Conservation (phyloP, 257 asterid species). For the Handroanthus guayacan region DNA sequence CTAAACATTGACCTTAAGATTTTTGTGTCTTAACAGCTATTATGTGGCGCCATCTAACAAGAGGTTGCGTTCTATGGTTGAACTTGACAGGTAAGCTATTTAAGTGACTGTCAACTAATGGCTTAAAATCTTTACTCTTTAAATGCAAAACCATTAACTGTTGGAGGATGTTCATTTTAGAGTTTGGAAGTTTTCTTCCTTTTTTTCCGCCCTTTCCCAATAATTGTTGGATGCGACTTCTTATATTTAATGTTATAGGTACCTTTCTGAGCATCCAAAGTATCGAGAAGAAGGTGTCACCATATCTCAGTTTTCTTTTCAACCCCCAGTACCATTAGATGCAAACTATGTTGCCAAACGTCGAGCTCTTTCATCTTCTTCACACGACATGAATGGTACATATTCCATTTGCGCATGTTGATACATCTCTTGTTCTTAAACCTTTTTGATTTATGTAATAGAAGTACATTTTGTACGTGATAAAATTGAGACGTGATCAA, state of each 20-base stretch:
- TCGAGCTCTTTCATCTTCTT: conserved; percentile 32
- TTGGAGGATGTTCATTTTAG: not conserved
- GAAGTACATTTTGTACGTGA: too few species aligned
- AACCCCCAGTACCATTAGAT: conserved; percentile 67
- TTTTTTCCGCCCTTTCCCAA: not conserved
- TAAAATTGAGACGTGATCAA: not conserved
- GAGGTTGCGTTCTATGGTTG: conserved; percentile 49
- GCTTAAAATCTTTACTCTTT: not conserved
- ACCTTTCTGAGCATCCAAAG: conserved; percentile 60
- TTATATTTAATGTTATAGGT: conserved; percentile 43
- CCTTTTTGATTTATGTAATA: too few species aligned
- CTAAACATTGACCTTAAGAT: not conserved
- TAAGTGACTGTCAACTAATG: not conserved
- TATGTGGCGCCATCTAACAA: conserved; percentile 48
- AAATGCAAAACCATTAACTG: not conserved
- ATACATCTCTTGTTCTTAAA: not conserved
- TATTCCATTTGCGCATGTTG: conserved; percentile 28
- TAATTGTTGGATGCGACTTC: not conserved
- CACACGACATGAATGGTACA: conserved; percentile 29
- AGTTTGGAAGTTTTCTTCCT: not conserved
- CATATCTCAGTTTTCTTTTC: conserved; percentile 64
- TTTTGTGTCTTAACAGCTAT: conserved; percentile 34
- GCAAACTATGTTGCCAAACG: conserved; percentile 62
- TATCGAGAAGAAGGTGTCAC: conserved; percentile 48
- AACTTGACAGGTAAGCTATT: conserved; percentile 42